Conservation (phyloP, 208 protist species). For the Trypanosoma cruzi region DNA sequence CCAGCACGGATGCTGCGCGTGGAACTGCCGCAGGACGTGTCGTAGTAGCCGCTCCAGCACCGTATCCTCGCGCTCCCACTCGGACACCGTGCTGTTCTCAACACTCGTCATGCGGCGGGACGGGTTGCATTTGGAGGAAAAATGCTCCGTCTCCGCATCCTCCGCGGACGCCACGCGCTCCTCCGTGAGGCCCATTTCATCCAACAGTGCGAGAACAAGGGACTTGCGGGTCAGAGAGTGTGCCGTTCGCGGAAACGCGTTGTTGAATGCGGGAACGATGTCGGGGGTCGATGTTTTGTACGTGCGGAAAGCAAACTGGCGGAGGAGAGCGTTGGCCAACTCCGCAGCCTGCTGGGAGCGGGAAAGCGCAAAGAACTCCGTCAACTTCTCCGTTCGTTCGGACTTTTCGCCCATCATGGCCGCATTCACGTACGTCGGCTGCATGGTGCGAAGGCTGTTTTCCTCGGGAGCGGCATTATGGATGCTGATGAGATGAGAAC, state of each 20-base stretch:
- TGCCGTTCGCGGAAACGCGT: conserved; percentile 13
- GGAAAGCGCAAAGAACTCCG: conserved; percentile 9
- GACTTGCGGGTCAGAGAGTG: conserved; percentile 15
- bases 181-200: conserved; percentile 20
- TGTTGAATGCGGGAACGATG: conserved; percentile 22
- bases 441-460: not conserved
- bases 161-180: too few species aligned
- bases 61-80: conserved; percentile 7
- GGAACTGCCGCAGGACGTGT: conserved; percentile 16
- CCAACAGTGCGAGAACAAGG: conserved; percentile 14
- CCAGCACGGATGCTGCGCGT: not conserved
- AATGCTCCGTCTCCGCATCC: too few species aligned
- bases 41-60: conserved; percentile 21
- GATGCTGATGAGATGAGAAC: not conserved
- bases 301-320: conserved; percentile 25
- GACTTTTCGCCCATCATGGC: not conserved
- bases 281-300: conserved; percentile 8
- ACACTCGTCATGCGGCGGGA: too few species aligned
- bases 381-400: not conserved
- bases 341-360: conserved; percentile 2
- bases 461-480: too few species aligned
- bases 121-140: too few species aligned
- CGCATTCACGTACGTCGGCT: not conserved
- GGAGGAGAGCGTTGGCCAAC: conserved; percentile 26
- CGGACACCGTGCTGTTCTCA: not conserved